Evolutionary conservation across 805 yeast genomes (phyloP), one percentile per base, ranked within the genome.

Genomic region (Kazachstania taianensis): DNA sequence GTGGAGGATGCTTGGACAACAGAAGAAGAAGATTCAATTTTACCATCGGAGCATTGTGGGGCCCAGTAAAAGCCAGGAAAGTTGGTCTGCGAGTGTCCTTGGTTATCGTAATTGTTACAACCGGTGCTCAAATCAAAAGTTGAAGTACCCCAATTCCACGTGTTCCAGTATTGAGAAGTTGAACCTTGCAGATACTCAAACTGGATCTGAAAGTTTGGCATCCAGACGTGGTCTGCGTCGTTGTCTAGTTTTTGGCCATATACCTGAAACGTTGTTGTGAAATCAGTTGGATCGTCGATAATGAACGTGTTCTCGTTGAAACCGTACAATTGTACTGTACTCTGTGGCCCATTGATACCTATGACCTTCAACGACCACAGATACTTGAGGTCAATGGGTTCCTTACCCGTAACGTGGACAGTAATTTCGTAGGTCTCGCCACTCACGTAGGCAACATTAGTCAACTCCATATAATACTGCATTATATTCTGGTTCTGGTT

Each of bases 111-210:
- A 16, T 37, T 37, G 25, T 35, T 30, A 32, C 54, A 50, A 13
- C 53, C 53, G 8, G 44, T 40, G 12, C 24, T 29, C 33, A 50
- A 30, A 23, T 42, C 42, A 18, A 48, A 49, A 1, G 42, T 22
- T 5, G 37, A 31, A 4, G 38, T 26, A 13, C 49, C 47, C 43
- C 50, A 45, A 13, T 16, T 13, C 42, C 46, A 38, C 13, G 30
- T 37, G 14, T 31, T 20, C 9, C 47, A 46, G 14, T 39, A 41
- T 7, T 38, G 31, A 6, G 38, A 31, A 22, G 44, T 53, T 10
- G 27, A 37, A 8, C 54, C 57, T 20, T 53, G 49, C 26, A 51
- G 15, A 26, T 48, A 49, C 28, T 42, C 48, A 20, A 35, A 48
- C 22, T 45, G 43, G 16, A 49, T 40, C 32, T 45, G 44, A 30